Conservation (phyloP, 129 eudicot genomes). For the Apium graveolens region DNA sequence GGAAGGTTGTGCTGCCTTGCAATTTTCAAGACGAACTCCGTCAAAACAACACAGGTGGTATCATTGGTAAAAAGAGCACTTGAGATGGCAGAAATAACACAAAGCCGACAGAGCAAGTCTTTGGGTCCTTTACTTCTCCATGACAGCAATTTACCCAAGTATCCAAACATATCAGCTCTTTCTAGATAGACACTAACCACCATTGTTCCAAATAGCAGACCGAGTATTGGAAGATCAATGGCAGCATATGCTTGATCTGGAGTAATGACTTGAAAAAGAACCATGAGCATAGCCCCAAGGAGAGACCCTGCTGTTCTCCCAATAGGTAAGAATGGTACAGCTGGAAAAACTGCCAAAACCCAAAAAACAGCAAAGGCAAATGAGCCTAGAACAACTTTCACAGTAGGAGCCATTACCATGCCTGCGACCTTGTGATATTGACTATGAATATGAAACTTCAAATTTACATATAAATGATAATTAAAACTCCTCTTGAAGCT, state of each 20-base stretch:
- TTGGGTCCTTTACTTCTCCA: conserved; percentile 76
- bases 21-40: conserved; percentile 82
- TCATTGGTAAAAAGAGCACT: conserved; percentile 94
- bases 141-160: conserved; percentile 58
- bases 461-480: neutral
- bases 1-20: conserved; percentile 94
- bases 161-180: conserved; percentile 88
- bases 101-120: conserved; percentile 70
- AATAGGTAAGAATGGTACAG: conserved; percentile 79
- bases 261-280: conserved; percentile 60
- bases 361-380: conserved; percentile 75
- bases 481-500: conserved; percentile 4
- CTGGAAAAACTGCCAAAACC: conserved; percentile 87
- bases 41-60: conserved; percentile 82
- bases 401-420: conserved; percentile 79
- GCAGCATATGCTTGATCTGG: conserved; percentile 91
- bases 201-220: conserved; percentile 91
- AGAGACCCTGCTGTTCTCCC: conserved; percentile 94
- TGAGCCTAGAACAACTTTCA: conserved; percentile 74
- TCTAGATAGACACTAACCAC: conserved; percentile 89
- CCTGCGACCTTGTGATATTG: conserved; percentile 2
- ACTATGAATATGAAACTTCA: conserved; percentile 8
- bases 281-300: conserved; percentile 94
- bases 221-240: conserved; percentile 88
- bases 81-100: conserved; percentile 68